Evolutionary conservation across 2,329 filamentous ascomycete genomes (phyloP).

Genomic region (Colletotrichum chlorophyti): DNA sequence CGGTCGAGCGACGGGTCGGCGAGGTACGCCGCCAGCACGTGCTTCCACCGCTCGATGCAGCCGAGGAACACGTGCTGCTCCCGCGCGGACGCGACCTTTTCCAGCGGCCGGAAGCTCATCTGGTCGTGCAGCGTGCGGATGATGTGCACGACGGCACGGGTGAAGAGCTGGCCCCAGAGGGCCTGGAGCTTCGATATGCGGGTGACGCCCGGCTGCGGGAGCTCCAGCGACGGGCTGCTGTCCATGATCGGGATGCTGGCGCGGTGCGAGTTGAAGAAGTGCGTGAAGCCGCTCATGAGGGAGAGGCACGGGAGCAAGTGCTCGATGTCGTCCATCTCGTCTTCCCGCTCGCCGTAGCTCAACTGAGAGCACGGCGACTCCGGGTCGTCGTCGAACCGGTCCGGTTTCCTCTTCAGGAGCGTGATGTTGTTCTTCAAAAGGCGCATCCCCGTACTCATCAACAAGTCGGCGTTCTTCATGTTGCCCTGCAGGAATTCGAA

Average conservation of each 20-base stretch:
- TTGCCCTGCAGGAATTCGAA: conserved; percentile 32
- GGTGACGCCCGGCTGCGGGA: conserved; percentile 5
- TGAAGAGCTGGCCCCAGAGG: conserved; percentile 29
- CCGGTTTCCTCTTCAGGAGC: background rate
- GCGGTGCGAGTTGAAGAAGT: conserved; percentile 22
- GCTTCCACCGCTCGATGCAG: conserved; percentile 17
- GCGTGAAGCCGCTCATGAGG: conserved; percentile 26
- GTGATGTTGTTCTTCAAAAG: conserved; percentile 17
- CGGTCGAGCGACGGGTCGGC: background rate
- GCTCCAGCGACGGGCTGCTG: background rate
- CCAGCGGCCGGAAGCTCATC: conserved; percentile 3
- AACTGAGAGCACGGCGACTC: background rate
- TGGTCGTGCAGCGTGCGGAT: conserved; percentile 17
- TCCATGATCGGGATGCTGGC: conserved; percentile 9
- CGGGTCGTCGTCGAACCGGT: no score
- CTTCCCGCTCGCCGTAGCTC: background rate
- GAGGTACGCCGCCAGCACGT: background rate
- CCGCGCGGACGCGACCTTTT: background rate
- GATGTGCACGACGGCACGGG: conserved; percentile 20
- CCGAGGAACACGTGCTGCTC: background rate
- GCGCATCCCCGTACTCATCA: conserved; percentile 19
- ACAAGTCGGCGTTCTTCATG: conserved; percentile 14
- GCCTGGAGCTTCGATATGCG: background rate
- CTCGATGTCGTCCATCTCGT: conserved; percentile 26
- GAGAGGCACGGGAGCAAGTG: conserved; percentile 22